Evolutionary conservation across 2,329 filamentous ascomycete genomes (phyloP), one percentile per base, ranked within the genome.

Genomic region (Cordyceps tenuipes): DNA sequence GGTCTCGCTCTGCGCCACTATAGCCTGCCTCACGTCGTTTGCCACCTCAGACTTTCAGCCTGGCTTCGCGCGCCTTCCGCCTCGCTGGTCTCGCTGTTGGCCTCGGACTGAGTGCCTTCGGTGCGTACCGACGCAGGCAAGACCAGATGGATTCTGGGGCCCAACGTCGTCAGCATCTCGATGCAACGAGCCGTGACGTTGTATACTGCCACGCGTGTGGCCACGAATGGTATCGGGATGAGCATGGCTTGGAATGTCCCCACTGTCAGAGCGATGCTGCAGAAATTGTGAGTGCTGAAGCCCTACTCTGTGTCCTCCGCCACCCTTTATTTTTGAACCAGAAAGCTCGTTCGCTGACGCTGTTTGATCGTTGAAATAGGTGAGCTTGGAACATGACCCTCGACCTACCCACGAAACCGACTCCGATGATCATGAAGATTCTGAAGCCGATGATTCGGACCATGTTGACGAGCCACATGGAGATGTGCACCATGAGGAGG

Each of bases 151-250:
- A 70, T 62, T 75, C 71, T 26, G 65, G 63, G 53, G 59, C 59
- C 43, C 61, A 61, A 26, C 52, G 50, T 49, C 65, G 66, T 36
- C 66, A 66, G 48, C 79, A 78, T 66, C 77, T 85, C 61, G 79
- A 82, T 69, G 78, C 79, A 23, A 67, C 71, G 5, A 75, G 75
- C 63, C 79, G 84, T 64, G 89, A 96, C 69, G 83, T 93, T 64
- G 87, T 97, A 59, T 95, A 82, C 72, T 99, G 94, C 73, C 91
- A 97, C 73, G 76, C 81, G 62, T 97, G 94, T 75, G 72, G 81
- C 57, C 76, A 88, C 64, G 88, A 96, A 71, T 97, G 91, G 91
- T 90, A 88, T 68, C 79, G 84, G 62, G 83, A 90, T 62, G 82
- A 88, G 64, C 79, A 82, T 64, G 86, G 75, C 29, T 75, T 96